Evolutionary conservation across 768 basidiomycete genomes (phyloP).

Genomic region (Pseudohyphozyma bogoriensis): DNA sequence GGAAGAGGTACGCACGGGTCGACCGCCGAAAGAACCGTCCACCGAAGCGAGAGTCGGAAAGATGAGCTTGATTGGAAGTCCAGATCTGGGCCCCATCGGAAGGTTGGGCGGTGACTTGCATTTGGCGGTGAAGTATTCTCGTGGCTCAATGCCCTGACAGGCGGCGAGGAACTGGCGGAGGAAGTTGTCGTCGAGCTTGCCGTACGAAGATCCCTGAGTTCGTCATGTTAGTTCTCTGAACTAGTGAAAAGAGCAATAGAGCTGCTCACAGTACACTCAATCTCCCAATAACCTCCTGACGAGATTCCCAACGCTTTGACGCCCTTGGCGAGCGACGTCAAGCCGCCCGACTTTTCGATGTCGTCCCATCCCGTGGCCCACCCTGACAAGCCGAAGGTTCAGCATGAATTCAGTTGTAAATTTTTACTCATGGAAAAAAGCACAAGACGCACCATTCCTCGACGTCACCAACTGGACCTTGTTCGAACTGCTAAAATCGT

Average conservation of each 20-base stretch:
- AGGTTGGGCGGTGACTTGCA: not conserved
- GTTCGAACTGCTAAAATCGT: slow-evolving; percentile 5
- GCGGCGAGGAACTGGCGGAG: slow-evolving; percentile 18
- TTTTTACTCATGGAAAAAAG: not conserved
- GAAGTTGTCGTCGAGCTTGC: slow-evolving; percentile 8
- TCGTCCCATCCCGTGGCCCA: not conserved
- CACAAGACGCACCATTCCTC: slow-evolving; percentile 8
- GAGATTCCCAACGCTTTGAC: slow-evolving; percentile 4
- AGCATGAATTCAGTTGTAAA: not conserved
- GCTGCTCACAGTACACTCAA: slow-evolving; percentile 15
- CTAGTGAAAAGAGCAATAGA: not conserved
- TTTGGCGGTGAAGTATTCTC: slow-evolving; percentile 4
- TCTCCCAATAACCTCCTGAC: slow-evolving; percentile 15
- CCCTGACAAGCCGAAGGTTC: slow-evolving; percentile 3
- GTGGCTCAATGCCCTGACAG: slow-evolving; percentile 6
- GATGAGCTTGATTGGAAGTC: slow-evolving; percentile 20
- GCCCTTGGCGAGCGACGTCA: slow-evolving; percentile 9
- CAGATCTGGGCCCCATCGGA: not conserved
- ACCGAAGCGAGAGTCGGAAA: slow-evolving; percentile 21
- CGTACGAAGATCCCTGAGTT: slow-evolving; percentile 17
- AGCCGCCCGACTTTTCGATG: slow-evolving; percentile 9
- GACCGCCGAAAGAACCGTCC: not conserved
- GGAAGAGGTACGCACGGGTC: not conserved
- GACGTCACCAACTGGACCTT: slow-evolving; percentile 10
- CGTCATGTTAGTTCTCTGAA: not conserved